Conservation (phyloP, 768 basidiomycete species). For the Russula abietina region DNA sequence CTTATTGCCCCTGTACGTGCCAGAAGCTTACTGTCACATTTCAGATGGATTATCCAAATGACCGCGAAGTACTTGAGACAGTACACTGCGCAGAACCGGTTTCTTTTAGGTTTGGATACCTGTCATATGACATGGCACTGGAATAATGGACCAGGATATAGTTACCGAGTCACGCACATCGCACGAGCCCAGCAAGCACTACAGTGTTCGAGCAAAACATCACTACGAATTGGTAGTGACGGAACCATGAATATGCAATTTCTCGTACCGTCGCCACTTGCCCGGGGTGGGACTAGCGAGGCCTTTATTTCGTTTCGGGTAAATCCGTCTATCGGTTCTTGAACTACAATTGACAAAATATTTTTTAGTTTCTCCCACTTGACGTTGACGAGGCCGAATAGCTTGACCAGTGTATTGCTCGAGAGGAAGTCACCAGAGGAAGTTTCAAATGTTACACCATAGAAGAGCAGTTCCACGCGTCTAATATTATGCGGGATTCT, state of each 20-base stretch:
- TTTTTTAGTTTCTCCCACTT: slow-evolving; percentile 16
- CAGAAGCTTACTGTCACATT: not conserved
- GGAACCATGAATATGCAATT: slow-evolving; percentile 88
- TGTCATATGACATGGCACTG: not conserved
- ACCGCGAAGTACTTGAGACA: slow-evolving; percentile 82
- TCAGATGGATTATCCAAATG: slow-evolving; percentile 95
- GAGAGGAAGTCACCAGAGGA: not conserved
- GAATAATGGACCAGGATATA: slow-evolving; percentile 30
- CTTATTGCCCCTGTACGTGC: not conserved
- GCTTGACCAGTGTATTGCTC: not conserved
- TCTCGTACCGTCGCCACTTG: slow-evolving; percentile 58
- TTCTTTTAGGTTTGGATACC: slow-evolving; percentile 55
- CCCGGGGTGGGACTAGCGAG: slow-evolving; percentile 39
- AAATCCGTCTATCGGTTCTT: slow-evolving; percentile 29
- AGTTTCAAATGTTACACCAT: not conserved
- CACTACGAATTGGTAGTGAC: slow-evolving; percentile 74
- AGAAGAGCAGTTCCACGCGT: not conserved
- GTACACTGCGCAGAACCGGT: slow-evolving; percentile 73
- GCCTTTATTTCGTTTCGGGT: slow-evolving; percentile 90
- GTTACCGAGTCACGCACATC: slow-evolving; percentile 82
- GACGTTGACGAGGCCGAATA: slow-evolving; percentile 21
- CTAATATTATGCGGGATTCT: slow-evolving; percentile 19
- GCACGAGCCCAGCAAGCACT: slow-evolving; percentile 65
- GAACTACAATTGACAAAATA: not conserved
- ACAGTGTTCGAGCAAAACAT: slow-evolving; percentile 81